A percentile compares a stretch with the other conserved stretches of the same genome.
These are phyloP conservation scores for Leucogyrophana mollusca DNA, from an alignment of 768 basidiomycete species.

Conservation along the genomic window DNA sequence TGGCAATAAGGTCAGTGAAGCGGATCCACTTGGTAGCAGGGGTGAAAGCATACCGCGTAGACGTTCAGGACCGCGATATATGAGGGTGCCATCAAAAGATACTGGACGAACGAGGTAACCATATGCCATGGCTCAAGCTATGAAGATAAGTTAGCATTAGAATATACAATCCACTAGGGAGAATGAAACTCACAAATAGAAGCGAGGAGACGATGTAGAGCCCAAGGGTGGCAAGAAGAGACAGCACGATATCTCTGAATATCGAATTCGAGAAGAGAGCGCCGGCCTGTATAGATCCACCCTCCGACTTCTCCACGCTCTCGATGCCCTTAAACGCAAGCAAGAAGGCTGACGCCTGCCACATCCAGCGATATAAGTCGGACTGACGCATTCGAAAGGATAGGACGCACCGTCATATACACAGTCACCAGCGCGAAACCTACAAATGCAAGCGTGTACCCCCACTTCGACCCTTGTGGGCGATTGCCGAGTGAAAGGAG, in stretches of 20 bases:
- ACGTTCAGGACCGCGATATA: conserved; percentile 94
- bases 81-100: conserved; percentile 87
- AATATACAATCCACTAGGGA: neutral
- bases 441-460: conserved; percentile 81
- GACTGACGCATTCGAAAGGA: neutral
- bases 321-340: conserved; percentile 82
- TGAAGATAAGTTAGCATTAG: conserved; percentile 6
- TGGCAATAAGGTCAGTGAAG: conserved; percentile 3
- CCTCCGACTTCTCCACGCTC: conserved; percentile 45
- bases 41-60: conserved; percentile 60
- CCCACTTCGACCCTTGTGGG: conserved; percentile 87
- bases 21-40: neutral
- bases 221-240: conserved; percentile 84
- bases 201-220: conserved; percentile 82
- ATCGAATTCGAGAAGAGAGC: conserved; percentile 76
- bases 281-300: conserved; percentile 46
- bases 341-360: conserved; percentile 72
- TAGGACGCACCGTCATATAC: conserved; percentile 84
- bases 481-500: conserved; percentile 87
- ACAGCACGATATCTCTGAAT: conserved; percentile 85
- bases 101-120: conserved; percentile 95
- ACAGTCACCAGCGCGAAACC: conserved; percentile 89
- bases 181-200: conserved; percentile 67
- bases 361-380: conserved; percentile 7
- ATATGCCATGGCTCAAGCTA: conserved; percentile 98